Percentiles rank a stretch among this genome's conserved stretches.
These are phyloP conservation scores for Diaporthe citrichinensis DNA, from an alignment of 2,329 filamentous ascomycete genomes.

Conservation along the genomic window DNA sequence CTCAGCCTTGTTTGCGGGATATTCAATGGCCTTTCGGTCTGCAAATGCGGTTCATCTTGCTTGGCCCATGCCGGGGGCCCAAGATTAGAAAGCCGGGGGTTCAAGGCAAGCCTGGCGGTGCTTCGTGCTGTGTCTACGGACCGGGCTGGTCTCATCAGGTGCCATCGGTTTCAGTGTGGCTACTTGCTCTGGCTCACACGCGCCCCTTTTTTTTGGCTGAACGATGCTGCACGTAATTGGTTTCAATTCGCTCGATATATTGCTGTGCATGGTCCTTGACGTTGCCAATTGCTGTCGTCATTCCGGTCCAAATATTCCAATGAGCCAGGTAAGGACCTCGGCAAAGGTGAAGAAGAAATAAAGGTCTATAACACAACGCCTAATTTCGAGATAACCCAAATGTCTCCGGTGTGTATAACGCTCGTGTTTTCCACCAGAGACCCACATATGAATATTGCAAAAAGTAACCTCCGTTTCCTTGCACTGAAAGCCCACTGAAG, in stretches of 20 bases:
- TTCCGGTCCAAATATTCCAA: not conserved
- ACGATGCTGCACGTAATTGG: not conserved
- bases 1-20: constrained; percentile 6
- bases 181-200: constrained; percentile 9
- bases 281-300: not conserved
- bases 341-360: constrained; percentile 10
- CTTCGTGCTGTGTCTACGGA: not conserved
- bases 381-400: not conserved
- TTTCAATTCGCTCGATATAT: not conserved
- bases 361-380: constrained; percentile 16
- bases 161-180: constrained; percentile 28
- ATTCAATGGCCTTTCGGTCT: constrained; percentile 2
- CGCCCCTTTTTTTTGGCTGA: not conserved
- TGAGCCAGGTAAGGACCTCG: constrained; percentile 1
- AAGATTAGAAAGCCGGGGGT: constrained; percentile 2
- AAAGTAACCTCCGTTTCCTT: not conserved
- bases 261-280: not conserved
- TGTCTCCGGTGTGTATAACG: constrained; percentile 2
- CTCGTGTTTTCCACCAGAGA: constrained; percentile 3
- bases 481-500: not conserved
- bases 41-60: not conserved
- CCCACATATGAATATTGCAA: not conserved
- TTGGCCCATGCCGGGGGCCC: not conserved
- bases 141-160: constrained; percentile 24
- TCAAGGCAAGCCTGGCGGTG: not conserved